Evolutionary conservation across 1,139 yeast species (phyloP).

Genomic region (Yamadazyma siamensis): DNA sequence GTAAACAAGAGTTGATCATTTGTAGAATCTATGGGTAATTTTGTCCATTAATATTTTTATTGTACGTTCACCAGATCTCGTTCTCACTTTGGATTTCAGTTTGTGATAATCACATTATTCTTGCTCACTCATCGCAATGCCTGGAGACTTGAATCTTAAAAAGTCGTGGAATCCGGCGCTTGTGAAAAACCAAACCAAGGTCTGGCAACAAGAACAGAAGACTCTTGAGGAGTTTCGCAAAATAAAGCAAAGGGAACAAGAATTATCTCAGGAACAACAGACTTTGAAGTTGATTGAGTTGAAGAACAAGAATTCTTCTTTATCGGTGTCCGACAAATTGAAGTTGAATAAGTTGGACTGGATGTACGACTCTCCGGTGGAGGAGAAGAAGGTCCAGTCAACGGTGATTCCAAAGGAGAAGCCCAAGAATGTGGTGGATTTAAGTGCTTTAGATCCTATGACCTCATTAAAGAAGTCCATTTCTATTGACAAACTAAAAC

Average conservation of each 20-base stretch:
- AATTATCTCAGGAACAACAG: constrained; percentile 63
- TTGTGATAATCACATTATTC: too few species aligned
- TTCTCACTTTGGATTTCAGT: too few species aligned
- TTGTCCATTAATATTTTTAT: too few species aligned
- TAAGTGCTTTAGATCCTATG: constrained; percentile 20
- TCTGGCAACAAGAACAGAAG: constrained; percentile 81
- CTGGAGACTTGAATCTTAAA: constrained; percentile 82
- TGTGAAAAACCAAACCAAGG: constrained; percentile 79
- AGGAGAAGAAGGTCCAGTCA: background rate
- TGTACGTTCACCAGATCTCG: too few species aligned
- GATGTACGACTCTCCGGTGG: constrained; percentile 68
- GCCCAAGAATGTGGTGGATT: background rate
- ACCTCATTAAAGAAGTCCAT: constrained; percentile 2
- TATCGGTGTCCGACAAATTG: constrained; percentile 38
- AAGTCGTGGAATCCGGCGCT: constrained; percentile 97
- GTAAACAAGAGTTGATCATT: too few species aligned
- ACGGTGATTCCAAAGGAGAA: constrained; percentile 1
- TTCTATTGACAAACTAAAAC: background rate
- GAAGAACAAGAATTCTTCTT: constrained; percentile 19
- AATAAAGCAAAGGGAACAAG: constrained; percentile 62
- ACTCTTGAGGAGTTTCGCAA: constrained; percentile 68
- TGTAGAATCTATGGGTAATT: too few species aligned
- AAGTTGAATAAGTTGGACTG: constrained; percentile 61
- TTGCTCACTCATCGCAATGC: constrained; percentile 26
- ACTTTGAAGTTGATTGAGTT: constrained; percentile 53